These are phyloP conservation scores for Aschersonia sp. DNA, from an alignment of 2,329 filamentous ascomycete species.

Conservation along the genomic window DNA sequence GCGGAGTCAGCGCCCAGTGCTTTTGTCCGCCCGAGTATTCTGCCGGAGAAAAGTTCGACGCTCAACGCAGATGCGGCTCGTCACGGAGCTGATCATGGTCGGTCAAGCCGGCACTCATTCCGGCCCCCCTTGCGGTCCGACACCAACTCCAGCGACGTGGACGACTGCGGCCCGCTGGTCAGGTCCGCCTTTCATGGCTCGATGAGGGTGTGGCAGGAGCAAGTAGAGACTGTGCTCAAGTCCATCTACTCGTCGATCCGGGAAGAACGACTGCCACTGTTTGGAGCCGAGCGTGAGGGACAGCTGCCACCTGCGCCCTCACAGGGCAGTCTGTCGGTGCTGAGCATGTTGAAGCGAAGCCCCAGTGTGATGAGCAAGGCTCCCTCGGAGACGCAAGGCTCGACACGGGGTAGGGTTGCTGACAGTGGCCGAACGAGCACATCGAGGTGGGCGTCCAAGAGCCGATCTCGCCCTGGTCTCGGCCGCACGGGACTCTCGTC, in stretches of 20 bases:
- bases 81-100: constrained; percentile 21
- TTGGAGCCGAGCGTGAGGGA: constrained; percentile 47
- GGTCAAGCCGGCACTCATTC: constrained; percentile 32
- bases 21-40: constrained; percentile 44
- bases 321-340: constrained; percentile 52
- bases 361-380: constrained; percentile 89
- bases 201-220: constrained; percentile 70
- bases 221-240: constrained; percentile 82
- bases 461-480: constrained; percentile 61
- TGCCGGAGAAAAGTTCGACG: constrained; percentile 27
- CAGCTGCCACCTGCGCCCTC: constrained; percentile 21
- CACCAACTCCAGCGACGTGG: constrained; percentile 25
- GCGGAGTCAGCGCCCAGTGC: constrained; percentile 55
- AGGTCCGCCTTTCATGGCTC: constrained; percentile 62
- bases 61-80: constrained; percentile 18
- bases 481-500: constrained; percentile 72
- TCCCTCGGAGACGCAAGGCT: constrained; percentile 65
- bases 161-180: constrained; percentile 62
- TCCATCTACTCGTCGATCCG: constrained; percentile 85
- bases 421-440: constrained; percentile 39
- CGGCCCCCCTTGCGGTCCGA: constrained; percentile 32
- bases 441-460: constrained; percentile 72
- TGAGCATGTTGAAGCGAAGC: constrained; percentile 65
- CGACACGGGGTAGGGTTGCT: constrained; percentile 53
- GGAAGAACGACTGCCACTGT: constrained; percentile 71